phyloP scores from a whole-genome alignment of 2,329 filamentous ascomycete species.

The Arthrobotrys megalospora region DNA sequence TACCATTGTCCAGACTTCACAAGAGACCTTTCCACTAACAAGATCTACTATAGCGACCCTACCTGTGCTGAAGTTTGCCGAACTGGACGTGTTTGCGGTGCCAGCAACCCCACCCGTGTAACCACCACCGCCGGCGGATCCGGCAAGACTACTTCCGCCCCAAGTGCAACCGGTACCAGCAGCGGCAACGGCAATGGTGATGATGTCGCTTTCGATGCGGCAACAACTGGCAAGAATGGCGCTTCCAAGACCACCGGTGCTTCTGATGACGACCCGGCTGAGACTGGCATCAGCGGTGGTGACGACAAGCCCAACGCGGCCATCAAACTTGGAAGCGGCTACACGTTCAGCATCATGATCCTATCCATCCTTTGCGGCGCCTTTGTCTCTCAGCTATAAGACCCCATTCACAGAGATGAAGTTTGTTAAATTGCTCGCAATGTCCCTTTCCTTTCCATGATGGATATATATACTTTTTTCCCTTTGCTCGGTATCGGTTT shows the following conservation, averaged over 20 bases:
- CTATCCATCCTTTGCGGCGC: constrained; percentile 53
- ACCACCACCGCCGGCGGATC: constrained; percentile 23
- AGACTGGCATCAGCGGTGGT: neutral
- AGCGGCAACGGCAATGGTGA: constrained; percentile 25
- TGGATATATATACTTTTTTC: constrained; percentile 49
- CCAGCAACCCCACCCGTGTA: constrained; percentile 39
- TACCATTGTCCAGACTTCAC: neutral
- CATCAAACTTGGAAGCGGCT: constrained; percentile 41
- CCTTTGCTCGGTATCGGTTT: constrained; percentile 37
- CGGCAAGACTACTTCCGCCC: constrained; percentile 20
- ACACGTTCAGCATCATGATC: constrained; percentile 45
- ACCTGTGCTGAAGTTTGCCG: constrained; percentile 45
- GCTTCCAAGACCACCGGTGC: constrained; percentile 19
- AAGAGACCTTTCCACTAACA: neutral
- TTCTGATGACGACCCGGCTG: constrained; percentile 3
- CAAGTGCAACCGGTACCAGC: constrained; percentile 10
- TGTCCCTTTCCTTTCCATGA: constrained; percentile 42
- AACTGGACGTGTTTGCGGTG: constrained; percentile 45
- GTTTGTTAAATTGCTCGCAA: constrained; percentile 29
- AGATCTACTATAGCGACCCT: constrained; percentile 20
- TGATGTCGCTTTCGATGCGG: constrained; percentile 43
- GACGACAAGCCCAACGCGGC: constrained; percentile 35
- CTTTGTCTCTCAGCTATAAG: constrained; percentile 53
- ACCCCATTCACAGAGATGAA: constrained; percentile 15
- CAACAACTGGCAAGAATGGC: constrained; percentile 7